Evolutionary conservation across 2,329 filamentous ascomycete species (phyloP).

Genomic region (Curvularia eragrostidis): DNA sequence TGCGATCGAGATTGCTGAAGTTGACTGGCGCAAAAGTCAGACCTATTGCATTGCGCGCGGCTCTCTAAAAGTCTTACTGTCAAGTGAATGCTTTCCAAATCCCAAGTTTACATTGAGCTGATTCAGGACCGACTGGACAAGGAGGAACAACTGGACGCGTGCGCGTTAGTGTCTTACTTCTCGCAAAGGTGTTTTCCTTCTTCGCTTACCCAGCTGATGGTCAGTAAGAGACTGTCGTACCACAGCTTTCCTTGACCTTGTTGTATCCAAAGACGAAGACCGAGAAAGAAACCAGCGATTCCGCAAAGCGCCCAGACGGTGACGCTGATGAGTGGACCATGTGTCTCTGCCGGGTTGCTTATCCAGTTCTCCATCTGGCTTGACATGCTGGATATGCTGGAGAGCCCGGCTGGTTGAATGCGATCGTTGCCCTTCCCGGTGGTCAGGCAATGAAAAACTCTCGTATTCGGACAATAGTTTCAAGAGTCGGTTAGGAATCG

Average conservation of each 20-base stretch:
- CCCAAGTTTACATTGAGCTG: constrained; percentile 9
- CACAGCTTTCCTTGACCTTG: constrained; percentile 7
- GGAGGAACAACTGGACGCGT: constrained; percentile 1
- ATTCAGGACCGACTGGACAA: background rate
- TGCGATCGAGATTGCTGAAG: constrained; percentile 8
- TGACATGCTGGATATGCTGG: constrained; percentile 7
- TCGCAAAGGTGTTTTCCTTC: background rate
- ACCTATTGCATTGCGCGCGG: background rate
- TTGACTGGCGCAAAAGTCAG: constrained; percentile 2
- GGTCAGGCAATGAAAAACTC: background rate
- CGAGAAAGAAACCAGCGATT: constrained; percentile 4
- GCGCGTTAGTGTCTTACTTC: background rate
- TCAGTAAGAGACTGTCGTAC: constrained; percentile 7
- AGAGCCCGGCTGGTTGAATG: background rate
- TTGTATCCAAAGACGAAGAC: constrained; percentile 4
- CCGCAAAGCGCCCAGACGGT: constrained; percentile 4
- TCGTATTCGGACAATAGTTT: background rate
- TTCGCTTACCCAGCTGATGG: constrained; percentile 10
- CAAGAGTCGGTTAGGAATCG: background rate
- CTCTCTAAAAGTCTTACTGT: constrained; percentile 1
- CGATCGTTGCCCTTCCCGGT: background rate
- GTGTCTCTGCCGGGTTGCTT: constrained; percentile 9
- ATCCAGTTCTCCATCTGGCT: constrained; percentile 7
- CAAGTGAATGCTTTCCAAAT: constrained; percentile 11
- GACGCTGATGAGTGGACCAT: constrained; percentile 6